Percentiles rank a stretch among this genome's conserved stretches.
phyloP scores from a whole-genome alignment of 2,329 filamentous ascomycete genomes.

The Botrytis galanthina region DNA sequence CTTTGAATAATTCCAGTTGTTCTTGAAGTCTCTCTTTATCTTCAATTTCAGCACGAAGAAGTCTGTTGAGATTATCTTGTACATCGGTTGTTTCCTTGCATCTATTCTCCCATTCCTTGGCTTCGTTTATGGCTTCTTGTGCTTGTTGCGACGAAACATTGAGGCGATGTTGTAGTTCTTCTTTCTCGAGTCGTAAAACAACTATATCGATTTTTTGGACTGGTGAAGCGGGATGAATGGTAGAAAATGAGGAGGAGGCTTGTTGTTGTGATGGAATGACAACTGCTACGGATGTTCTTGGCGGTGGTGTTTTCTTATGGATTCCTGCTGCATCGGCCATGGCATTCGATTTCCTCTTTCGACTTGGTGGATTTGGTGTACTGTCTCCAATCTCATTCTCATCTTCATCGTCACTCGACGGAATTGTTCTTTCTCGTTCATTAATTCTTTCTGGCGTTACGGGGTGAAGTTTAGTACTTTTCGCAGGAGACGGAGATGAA shows the following conservation, averaged over 20 bases:
- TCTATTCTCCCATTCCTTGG: not conserved
- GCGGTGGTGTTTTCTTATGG: not conserved
- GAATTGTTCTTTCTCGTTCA: too few species aligned
- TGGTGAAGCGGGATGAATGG: not conserved
- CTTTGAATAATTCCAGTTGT: not conserved
- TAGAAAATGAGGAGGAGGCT: not conserved
- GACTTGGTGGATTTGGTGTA: not conserved
- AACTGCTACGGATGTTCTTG: not conserved
- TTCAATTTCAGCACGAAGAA: not conserved
- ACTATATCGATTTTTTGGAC: not conserved
- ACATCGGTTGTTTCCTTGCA: not conserved
- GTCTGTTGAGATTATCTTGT: not conserved
- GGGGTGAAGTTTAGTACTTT: not conserved
- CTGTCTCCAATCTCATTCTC: not conserved
- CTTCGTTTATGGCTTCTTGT: not conserved
- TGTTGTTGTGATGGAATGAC: not conserved
- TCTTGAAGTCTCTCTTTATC: not conserved
- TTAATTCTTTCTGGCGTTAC: too few species aligned
- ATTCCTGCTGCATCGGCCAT: not conserved
- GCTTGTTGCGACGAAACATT: not conserved
- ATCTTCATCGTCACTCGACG: not conserved
- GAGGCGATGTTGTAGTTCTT: not conserved
- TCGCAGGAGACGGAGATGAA: not conserved
- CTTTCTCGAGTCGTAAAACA: not conserved
- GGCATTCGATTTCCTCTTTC: not conserved